Evolutionary conservation across 345 rosid species (phyloP).

Genomic region (Populus alba): DNA sequence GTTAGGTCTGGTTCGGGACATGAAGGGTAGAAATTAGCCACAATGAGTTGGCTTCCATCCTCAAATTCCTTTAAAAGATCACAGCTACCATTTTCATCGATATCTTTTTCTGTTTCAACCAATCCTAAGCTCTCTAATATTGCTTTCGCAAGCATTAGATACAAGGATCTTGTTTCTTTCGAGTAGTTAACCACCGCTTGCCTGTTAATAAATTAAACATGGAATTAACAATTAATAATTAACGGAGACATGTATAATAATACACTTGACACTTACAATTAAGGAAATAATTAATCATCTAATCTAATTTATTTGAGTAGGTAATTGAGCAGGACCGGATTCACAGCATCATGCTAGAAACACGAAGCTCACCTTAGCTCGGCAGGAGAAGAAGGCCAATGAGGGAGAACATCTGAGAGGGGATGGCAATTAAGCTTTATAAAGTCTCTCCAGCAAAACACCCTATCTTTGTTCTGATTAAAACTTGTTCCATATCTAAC

Average conservation of each 20-base stretch:
- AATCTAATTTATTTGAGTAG: background rate
- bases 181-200: conserved; percentile 30
- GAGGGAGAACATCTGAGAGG: conserved; percentile 25
- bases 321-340: background rate
- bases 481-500: conserved; percentile 44
- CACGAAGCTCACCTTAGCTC: conserved; percentile 24
- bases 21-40: conserved; percentile 35
- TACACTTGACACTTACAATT: background rate
- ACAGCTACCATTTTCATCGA: background rate
- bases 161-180: conserved; percentile 21
- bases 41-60: conserved; percentile 21
- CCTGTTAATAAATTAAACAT: conserved; percentile 18
- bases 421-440: conserved; percentile 44
- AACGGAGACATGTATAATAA: background rate
- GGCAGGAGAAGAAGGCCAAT: conserved; percentile 39
- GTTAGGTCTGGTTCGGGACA: conserved; percentile 44
- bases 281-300: background rate
- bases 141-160: conserved; percentile 29
- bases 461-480: conserved; percentile 36
- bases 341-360: background rate
- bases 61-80: conserved; percentile 9
- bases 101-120: background rate
- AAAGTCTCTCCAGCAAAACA: conserved; percentile 46
- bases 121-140: conserved; percentile 35
- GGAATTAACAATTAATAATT: background rate